phyloP scores from a whole-genome alignment of 2,329 filamentous ascomycete species.

The Lachnum nothofagi region DNA sequence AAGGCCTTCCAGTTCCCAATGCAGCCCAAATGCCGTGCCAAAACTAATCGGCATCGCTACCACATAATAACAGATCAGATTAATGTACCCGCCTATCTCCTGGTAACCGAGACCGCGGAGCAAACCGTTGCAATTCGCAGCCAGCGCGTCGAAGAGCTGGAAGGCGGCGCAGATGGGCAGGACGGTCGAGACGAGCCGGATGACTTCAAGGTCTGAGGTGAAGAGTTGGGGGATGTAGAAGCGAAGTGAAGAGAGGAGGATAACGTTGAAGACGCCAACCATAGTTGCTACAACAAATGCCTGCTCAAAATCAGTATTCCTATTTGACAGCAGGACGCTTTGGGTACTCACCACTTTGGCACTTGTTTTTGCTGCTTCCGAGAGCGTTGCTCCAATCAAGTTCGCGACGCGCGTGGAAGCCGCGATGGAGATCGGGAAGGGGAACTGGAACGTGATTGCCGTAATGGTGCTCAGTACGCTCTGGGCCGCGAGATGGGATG shows the following conservation, averaged over 20 bases:
- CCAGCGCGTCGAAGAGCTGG: slow-evolving; percentile 81
- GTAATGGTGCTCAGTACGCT: slow-evolving; percentile 75
- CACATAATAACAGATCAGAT: slow-evolving; percentile 79
- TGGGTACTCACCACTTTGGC: slow-evolving; percentile 55
- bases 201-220: slow-evolving; percentile 67
- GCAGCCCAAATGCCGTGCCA: slow-evolving; percentile 67
- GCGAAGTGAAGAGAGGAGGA: slow-evolving; percentile 62
- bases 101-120: slow-evolving; percentile 84
- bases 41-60: slow-evolving; percentile 83
- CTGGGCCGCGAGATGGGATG: slow-evolving; percentile 78
- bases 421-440: slow-evolving; percentile 86
- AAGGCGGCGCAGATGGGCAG: slow-evolving; percentile 81
- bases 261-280: slow-evolving; percentile 75
- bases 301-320: slow-evolving; percentile 26
- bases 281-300: slow-evolving; percentile 59
- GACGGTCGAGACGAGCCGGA: slow-evolving; percentile 60
- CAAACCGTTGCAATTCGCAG: slow-evolving; percentile 75
- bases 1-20: slow-evolving; percentile 72
- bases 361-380: slow-evolving; percentile 72
- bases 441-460: slow-evolving; percentile 80
- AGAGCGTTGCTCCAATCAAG: slow-evolving; percentile 79
- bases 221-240: slow-evolving; percentile 73
- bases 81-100: slow-evolving; percentile 83
- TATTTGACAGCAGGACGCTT: not conserved
- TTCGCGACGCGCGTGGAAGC: slow-evolving; percentile 86